Evolutionary conservation across 345 rosid genomes (phyloP).

Genomic region (Nephelium lappaceum): DNA sequence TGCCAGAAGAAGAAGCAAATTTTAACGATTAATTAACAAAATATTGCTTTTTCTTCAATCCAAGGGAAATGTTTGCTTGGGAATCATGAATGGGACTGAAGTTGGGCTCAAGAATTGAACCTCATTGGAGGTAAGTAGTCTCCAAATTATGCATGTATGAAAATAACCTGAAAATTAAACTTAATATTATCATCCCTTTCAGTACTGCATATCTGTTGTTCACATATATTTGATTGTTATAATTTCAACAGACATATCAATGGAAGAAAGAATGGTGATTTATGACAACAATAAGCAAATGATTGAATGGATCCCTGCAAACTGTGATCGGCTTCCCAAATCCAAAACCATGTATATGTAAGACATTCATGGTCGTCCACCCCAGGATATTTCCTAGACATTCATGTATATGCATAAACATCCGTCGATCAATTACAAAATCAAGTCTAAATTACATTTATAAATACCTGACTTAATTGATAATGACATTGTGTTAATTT

Average conservation of each 20-base stretch:
- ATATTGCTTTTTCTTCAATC: slow-evolving; percentile 39
- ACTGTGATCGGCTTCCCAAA: slow-evolving; percentile 55
- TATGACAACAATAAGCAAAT: slow-evolving; percentile 80
- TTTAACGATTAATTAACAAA: background rate
- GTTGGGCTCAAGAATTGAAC: slow-evolving; percentile 64
- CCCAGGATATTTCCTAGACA: no score
- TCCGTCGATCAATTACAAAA: no score
- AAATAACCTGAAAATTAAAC: background rate
- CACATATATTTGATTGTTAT: background rate
- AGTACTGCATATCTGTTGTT: background rate
- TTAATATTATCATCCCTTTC: background rate
- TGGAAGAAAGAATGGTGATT: slow-evolving; percentile 84
- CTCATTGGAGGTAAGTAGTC: slow-evolving; percentile 69
- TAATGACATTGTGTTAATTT: no score
- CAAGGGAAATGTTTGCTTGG: slow-evolving; percentile 87
- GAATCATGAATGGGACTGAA: slow-evolving; percentile 85
- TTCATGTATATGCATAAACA: no score
- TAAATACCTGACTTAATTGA: no score
- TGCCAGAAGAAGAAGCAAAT: background rate
- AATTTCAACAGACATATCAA: slow-evolving; percentile 69
- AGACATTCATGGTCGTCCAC: no score
- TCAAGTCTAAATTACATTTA: no score
- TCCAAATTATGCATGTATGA: background rate
- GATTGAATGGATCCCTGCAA: slow-evolving; percentile 71
- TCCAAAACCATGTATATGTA: background rate